Conservation (phyloP, 768 basidiomycete species). For the Phanerochaete sordida region DNA sequence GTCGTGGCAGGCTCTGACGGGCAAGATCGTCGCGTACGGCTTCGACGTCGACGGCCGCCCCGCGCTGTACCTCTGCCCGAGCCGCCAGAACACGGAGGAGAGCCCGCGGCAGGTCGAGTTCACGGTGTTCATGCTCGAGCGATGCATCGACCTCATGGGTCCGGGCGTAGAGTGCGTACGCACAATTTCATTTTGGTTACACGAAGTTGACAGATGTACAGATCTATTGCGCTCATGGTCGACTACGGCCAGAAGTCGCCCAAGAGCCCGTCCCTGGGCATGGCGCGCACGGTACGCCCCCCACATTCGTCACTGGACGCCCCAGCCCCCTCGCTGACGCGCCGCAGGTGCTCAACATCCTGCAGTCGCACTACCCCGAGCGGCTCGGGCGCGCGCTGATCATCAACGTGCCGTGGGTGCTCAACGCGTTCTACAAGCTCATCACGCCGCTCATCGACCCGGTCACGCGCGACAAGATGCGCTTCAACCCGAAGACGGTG, state of each 20-base stretch:
- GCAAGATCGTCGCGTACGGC: slow-evolving; percentile 78
- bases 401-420: slow-evolving; percentile 76
- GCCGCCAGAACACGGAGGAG: slow-evolving; percentile 77
- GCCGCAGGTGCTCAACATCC: slow-evolving; percentile 41
- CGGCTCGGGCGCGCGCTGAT: slow-evolving; percentile 73
- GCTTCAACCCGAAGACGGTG: slow-evolving; percentile 68
- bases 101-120: slow-evolving; percentile 65
- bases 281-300: slow-evolving; percentile 33
- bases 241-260: slow-evolving; percentile 63
- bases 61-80: slow-evolving; percentile 62
- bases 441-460: slow-evolving; percentile 84
- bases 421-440: slow-evolving; percentile 73
- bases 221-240: slow-evolving; percentile 68
- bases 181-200: neutral
- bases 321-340: too few relatives aligned
- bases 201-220: slow-evolving; percentile 22
- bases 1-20: slow-evolving; percentile 60
- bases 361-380: slow-evolving; percentile 86
- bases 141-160: slow-evolving; percentile 71
- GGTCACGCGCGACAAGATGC: slow-evolving; percentile 68
- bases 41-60: slow-evolving; percentile 67
- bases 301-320: neutral
- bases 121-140: slow-evolving; percentile 75
- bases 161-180: slow-evolving; percentile 81
- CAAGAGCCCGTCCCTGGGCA: slow-evolving; percentile 50